Evolutionary conservation across 495 filamentous ascomycete genomes (phyloP), one percentile per base, ranked within the genome.

Genomic region (Penicillium manginii): DNA sequence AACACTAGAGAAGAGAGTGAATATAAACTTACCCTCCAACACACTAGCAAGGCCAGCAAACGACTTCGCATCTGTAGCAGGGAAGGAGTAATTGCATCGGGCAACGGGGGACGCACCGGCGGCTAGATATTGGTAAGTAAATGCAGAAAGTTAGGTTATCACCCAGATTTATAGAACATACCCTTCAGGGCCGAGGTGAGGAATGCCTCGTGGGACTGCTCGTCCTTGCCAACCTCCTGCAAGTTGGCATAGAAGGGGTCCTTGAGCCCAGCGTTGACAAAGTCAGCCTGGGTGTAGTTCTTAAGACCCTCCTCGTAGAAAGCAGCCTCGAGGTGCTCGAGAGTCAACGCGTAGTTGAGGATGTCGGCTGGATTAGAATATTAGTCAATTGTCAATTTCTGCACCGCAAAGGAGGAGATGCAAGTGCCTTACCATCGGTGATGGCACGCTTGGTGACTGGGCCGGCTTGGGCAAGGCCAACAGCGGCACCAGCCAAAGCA

Each of bases 51-150:
- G 76, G 5, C 73, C 73, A 29, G 87, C 62, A 72, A 87, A 87
- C 17, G 58, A 63, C 7, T 66, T 59, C n/a, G 64, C 61, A 37
- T 75, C 73, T 4, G 75, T 81, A 42, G 78, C 67, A n/a, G 79
- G 79, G 66, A 88, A 88, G 15, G 66, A 62, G 63, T 89, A 89
- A 8, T 68, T 79, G 74, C 85, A 87, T 15, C 72, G 72, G 18
- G 67, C 71, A 2, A 86, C 82, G 2, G 85, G 77, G 1, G 59
- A 58, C 2, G 69, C 77, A 45, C 79, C 80, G 43, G 78, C 77
- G 18, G 75, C 76, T 62, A 60, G 47, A 22, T 62, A 26, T 18
- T 31, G 47, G 40, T 63, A 10, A 63, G 23, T 7, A 47, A 9
- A 18, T 19, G 7, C 5, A 43, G 7, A 0, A 6, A 17, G 17